These are phyloP conservation scores for Hericium coralloides DNA, from an alignment of 768 basidiomycete species.

Conservation along the genomic window DNA sequence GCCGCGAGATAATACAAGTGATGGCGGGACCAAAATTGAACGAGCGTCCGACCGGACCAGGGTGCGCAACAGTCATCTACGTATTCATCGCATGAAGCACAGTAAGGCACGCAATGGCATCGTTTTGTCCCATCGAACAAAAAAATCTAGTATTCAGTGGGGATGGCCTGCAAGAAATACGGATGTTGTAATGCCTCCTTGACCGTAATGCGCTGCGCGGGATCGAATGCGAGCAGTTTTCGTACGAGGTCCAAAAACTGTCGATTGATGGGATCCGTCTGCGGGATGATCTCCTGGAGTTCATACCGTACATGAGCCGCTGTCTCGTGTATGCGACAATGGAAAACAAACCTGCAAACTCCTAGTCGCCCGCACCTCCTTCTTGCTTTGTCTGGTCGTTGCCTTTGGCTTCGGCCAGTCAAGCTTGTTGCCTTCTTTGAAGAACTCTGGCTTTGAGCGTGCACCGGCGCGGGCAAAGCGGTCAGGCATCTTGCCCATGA, in stretches of 20 bases:
- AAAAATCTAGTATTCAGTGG: conserved; percentile 49
- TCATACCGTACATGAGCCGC: not conserved
- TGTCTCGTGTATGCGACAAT: not conserved
- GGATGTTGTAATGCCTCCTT: conserved; percentile 82
- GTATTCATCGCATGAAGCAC: too few relatives aligned
- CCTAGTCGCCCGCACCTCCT: conserved; percentile 85
- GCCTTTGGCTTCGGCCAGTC: conserved; percentile 91
- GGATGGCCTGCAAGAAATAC: conserved; percentile 66
- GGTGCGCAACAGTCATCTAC: too few relatives aligned
- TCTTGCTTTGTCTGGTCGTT: conserved; percentile 81
- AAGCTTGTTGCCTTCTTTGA: conserved; percentile 76
- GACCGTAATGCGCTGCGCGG: conserved; percentile 79
- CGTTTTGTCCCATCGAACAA: too few relatives aligned
- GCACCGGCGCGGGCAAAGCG: conserved; percentile 70
- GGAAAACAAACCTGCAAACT: conserved; percentile 52
- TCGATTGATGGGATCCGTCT: conserved; percentile 60
- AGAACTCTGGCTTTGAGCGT: conserved; percentile 85
- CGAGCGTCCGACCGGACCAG: too few relatives aligned
- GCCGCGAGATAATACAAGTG: too few relatives aligned
- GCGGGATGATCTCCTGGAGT: conserved; percentile 77
- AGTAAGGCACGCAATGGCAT: too few relatives aligned
- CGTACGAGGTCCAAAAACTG: conserved; percentile 85
- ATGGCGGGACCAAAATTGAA: too few relatives aligned
- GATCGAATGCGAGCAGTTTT: conserved; percentile 85
- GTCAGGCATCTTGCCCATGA: conserved; percentile 96